Percentiles rank a stretch among this genome's conserved stretches.
Evolutionary conservation across 331 rosid species (phyloP).

Genomic region (Pyrus hybrid): DNA sequence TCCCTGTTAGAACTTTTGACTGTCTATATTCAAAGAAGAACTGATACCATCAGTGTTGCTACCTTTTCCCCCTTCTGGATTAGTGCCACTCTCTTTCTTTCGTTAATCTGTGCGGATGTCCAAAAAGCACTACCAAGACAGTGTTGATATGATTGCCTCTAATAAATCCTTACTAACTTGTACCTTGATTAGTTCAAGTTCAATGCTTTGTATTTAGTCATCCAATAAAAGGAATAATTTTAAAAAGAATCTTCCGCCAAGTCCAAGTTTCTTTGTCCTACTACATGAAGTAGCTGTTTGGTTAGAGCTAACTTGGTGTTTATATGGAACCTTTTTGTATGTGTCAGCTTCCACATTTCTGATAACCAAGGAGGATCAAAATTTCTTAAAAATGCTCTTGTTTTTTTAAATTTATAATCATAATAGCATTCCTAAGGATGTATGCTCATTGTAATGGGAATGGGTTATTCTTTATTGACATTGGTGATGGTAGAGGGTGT

Average conservation of each 20-base stretch:
- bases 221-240: neutral
- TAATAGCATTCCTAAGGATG: neutral
- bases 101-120: neutral
- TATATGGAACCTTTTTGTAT: neutral
- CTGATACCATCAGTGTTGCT: neutral
- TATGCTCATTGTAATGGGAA: neutral
- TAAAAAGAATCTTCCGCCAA: neutral
- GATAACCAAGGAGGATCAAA: neutral
- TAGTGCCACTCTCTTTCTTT: neutral
- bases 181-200: neutral
- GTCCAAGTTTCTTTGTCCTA: neutral
- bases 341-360: neutral
- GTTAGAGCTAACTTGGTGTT: neutral
- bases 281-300: neutral
- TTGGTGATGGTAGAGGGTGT: neutral
- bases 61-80: neutral
- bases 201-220: neutral
- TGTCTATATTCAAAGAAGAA: neutral
- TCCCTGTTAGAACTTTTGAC: neutral
- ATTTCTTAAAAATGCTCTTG: neutral
- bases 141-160: neutral
- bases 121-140: neutral
- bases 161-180: neutral
- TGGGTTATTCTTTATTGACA: neutral
- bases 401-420: neutral